These are phyloP conservation scores for Macadamia tetraphylla DNA, from an alignment of 164 flowering plant species.

Conservation along the genomic window DNA sequence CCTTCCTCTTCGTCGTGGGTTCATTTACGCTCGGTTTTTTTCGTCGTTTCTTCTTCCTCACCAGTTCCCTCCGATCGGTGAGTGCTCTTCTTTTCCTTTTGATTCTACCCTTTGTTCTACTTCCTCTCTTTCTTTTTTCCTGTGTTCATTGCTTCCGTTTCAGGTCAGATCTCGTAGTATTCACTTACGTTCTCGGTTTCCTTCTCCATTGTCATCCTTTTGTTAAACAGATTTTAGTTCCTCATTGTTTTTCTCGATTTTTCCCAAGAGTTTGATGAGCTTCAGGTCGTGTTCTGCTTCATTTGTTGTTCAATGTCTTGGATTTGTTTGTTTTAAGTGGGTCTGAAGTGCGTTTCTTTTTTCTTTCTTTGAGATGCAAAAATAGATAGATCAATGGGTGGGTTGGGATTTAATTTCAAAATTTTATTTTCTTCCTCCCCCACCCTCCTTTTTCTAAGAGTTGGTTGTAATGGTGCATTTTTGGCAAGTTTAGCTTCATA, in stretches of 20 bases:
- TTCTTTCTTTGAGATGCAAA: background rate
- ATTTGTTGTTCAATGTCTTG: background rate
- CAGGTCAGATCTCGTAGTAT: slow-evolving; percentile 7
- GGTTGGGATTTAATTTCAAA: background rate
- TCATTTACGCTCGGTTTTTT: slow-evolving; percentile 48
- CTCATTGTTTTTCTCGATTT: too few species aligned
- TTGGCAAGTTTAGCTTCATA: background rate
- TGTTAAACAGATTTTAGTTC: background rate
- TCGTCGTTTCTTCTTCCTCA: background rate
- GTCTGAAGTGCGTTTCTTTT: background rate
- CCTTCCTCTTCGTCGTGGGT: slow-evolving; percentile 63
- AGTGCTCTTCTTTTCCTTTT: slow-evolving; percentile 24
- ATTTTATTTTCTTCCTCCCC: background rate
- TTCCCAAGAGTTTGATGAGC: background rate
- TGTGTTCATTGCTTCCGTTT: background rate
- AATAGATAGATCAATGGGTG: background rate
- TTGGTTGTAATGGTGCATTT: background rate
- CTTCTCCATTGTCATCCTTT: too few species aligned
- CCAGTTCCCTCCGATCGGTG: slow-evolving; percentile 66
- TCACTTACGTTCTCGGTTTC: background rate
- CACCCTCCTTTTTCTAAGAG: background rate
- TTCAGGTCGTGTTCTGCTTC: background rate
- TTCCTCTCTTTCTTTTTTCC: background rate
- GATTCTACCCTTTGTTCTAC: too few species aligned
- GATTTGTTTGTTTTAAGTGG: background rate